Evolutionary conservation across 176 grass and related monocot genomes (phyloP), one percentile per base, ranked within the genome.

Genomic region (Pharus latifolius): DNA sequence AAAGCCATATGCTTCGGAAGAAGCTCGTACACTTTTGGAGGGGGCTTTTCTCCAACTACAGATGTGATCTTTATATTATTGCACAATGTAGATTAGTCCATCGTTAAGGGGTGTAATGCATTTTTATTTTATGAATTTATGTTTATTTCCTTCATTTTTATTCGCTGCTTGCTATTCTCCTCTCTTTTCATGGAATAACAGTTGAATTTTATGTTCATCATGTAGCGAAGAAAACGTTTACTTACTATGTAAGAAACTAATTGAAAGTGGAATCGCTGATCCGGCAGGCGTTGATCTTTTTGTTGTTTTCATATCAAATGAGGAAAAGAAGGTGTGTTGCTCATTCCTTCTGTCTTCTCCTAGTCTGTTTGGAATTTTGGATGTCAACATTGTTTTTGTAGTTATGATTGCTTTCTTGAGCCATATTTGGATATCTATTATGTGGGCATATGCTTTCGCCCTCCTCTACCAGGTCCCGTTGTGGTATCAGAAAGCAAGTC

Each of bases 201-300:
- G 20, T 18, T 74, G 66, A 10, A 4, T 59, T 78, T 74, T 13
- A 40, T 79, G 70, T 63, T 32, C 12, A 60, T 18, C 35, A 44
- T 70, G 77, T 69, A 98, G 89, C 33, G 89, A 98, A 75, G 89
- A 98, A 83, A 98, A 98, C 78, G 75, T 98, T 41, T 88, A 98
- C 72, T 74, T 93, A 30, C 62, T 98, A 34, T 93, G 87, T 55
- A 93, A 85, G 84, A 86, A 90, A 56, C 68, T 98, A 28, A 74
- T 73, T 57, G 58, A 70, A 65, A 67, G 26, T 34, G 94, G 84
- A 74, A 56, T 83, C 70, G 75, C 89, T 73, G 78, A 85, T 70
- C 70, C 74, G 33, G 25, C 28, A 17, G 89, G 86, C 31, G 41
- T 55, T 75, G 84, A 93, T 80, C 78, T 98, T 59, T 98, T 81